These are phyloP conservation scores for Fusarium anguioides DNA, from an alignment of 2,329 filamentous ascomycete genomes.

Conservation along the genomic window DNA sequence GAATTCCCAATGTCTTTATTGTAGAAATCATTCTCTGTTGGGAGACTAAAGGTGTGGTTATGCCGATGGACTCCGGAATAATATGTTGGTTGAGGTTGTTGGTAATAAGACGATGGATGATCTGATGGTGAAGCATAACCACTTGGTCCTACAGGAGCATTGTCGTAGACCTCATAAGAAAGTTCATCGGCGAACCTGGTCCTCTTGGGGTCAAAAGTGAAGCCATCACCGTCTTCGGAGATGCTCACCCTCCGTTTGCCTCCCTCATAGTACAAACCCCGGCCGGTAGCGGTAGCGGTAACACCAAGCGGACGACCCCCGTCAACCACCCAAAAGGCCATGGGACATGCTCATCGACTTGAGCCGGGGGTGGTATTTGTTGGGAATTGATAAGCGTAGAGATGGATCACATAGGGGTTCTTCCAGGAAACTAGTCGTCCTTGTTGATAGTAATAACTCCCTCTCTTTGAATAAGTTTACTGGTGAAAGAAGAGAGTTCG, in stretches of 20 bases:
- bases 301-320: slow-evolving; percentile 46
- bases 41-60: slow-evolving; percentile 1
- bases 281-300: slow-evolving; percentile 27
- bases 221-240: slow-evolving; percentile 48
- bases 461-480: neutral
- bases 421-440: neutral
- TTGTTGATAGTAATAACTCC: neutral
- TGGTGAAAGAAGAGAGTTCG: slow-evolving; percentile 13
- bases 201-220: slow-evolving; percentile 41
- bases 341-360: slow-evolving; percentile 52
- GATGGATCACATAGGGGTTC: slow-evolving; percentile 22
- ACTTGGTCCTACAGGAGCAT: slow-evolving; percentile 14
- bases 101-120: slow-evolving; percentile 2
- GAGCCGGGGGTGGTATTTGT: slow-evolving; percentile 28
- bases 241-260: slow-evolving; percentile 56
- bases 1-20: slow-evolving; percentile 26
- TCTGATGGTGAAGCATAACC: slow-evolving; percentile 10
- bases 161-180: slow-evolving; percentile 27
- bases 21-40: slow-evolving; percentile 21
- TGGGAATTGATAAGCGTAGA: slow-evolving; percentile 28
- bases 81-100: slow-evolving; percentile 4
- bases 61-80: slow-evolving; percentile 15
- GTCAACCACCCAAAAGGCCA: slow-evolving; percentile 55
- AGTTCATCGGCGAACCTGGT: slow-evolving; percentile 34
- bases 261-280: slow-evolving; percentile 47